A percentile compares a stretch with the other conserved stretches of the same genome.
Evolutionary conservation across 345 rosid genomes (phyloP).

Genomic region (Eucalyptus pauciflora): DNA sequence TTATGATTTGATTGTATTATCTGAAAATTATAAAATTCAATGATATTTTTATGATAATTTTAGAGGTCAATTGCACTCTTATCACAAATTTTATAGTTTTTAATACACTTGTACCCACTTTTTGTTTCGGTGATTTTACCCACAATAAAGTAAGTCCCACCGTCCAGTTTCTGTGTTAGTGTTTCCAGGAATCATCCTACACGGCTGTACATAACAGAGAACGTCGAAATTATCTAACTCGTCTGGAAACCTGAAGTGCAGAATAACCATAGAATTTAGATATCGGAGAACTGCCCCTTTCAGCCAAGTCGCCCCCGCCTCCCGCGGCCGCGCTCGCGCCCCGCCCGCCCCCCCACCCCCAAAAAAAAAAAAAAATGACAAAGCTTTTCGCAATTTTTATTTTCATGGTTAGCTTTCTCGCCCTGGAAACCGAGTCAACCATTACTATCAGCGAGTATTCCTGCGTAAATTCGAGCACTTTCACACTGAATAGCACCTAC

Average conservation of each 20-base stretch:
- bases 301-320: neutral
- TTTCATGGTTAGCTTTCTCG: neutral
- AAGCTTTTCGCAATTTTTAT: neutral
- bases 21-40: too few species aligned
- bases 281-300: neutral
- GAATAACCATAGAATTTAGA: neutral
- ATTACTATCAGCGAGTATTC: neutral
- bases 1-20: neutral
- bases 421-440: neutral
- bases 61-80: fast-evolving
- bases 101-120: neutral
- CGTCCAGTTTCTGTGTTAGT: neutral
- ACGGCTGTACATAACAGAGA: neutral
- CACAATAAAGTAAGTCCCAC: neutral
- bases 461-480: neutral
- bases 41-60: too few species aligned
- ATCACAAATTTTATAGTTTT: fast-evolving
- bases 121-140: too few species aligned
- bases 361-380: neutral
- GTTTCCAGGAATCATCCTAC: neutral
- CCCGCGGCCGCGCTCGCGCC: too few species aligned
- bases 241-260: neutral
- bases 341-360: too few species aligned
- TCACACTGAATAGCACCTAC: neutral
- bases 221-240: neutral